phyloP scores from a whole-genome alignment of 2,329 filamentous ascomycete species.

The Xylariaceae sp. region DNA sequence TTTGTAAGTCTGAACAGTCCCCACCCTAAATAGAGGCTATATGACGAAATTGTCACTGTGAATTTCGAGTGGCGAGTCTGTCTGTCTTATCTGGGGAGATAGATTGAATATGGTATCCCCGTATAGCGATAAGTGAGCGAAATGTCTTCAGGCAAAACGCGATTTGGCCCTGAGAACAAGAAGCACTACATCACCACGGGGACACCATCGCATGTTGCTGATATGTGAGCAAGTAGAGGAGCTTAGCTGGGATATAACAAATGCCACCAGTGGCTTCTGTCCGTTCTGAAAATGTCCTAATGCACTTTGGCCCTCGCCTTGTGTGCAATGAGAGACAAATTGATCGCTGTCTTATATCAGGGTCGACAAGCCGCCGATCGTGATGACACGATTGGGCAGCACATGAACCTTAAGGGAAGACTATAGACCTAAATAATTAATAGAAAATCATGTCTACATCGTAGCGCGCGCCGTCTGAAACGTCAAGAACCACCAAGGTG shows the following conservation, averaged over 20 bases:
- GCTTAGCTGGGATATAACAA: background rate
- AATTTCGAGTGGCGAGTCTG: constrained; percentile 11
- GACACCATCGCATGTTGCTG: background rate
- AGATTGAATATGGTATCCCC: background rate
- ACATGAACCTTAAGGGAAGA: constrained; percentile 16
- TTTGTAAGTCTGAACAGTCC: no score
- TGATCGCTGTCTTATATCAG: constrained; percentile 19
- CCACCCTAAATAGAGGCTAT: no score
- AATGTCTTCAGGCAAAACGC: background rate
- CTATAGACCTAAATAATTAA: background rate
- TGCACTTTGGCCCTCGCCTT: no score
- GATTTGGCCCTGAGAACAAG: background rate
- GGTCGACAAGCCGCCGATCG: constrained; percentile 20
- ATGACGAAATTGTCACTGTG: no score
- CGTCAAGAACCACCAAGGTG: background rate
- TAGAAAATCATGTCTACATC: background rate
- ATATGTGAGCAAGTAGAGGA: background rate
- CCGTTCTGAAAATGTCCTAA: no score
- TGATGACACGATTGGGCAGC: constrained; percentile 21
- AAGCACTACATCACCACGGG: background rate
- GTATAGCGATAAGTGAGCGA: background rate
- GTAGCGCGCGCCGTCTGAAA: background rate
- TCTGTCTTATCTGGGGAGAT: background rate
- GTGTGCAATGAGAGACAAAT: constrained; percentile 4
- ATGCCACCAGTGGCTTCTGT: no score